Percentiles rank a stretch among this genome's conserved stretches.
phyloP scores from a whole-genome alignment of 495 filamentous ascomycete species.

The Durotheca rogersii region DNA sequence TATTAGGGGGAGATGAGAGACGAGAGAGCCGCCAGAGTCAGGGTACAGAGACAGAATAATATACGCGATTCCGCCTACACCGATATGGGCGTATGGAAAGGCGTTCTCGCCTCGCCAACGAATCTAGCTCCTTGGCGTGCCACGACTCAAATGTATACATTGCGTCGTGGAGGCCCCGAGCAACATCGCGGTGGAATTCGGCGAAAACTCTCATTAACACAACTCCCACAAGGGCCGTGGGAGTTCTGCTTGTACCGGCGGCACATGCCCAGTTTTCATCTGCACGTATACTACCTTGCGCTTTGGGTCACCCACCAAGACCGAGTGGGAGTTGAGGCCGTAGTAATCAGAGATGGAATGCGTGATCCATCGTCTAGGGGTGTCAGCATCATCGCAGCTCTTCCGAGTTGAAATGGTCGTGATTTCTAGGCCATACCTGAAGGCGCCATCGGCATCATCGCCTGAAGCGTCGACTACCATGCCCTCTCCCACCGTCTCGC shows the following conservation, averaged over 20 bases:
- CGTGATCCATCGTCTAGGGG: constrained; percentile 80
- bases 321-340: constrained; percentile 79
- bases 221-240: constrained; percentile 63
- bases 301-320: constrained; percentile 72
- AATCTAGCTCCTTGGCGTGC: too few relatives aligned
- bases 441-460: constrained; percentile 72
- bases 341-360: constrained; percentile 93
- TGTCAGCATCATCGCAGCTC: constrained; percentile 25
- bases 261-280: constrained; percentile 33
- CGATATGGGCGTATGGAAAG: too few relatives aligned
- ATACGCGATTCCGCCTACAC: too few relatives aligned
- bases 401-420: constrained; percentile 11
- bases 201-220: constrained; percentile 50
- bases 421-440: constrained; percentile 62
- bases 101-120: too few relatives aligned
- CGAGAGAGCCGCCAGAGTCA: too few relatives aligned
- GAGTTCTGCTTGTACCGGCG: constrained; percentile 41
- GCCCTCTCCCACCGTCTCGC: constrained; percentile 62
- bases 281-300: constrained; percentile 85
- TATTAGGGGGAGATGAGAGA: neutral
- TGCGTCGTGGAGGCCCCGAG: too few relatives aligned
- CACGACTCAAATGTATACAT: too few relatives aligned
- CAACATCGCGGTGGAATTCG: too few relatives aligned
- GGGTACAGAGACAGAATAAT: too few relatives aligned
- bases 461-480: constrained; percentile 75